phyloP scores from a whole-genome alignment of 371 early-diverging fungal genomes.

The Mortierella sp. region DNA sequence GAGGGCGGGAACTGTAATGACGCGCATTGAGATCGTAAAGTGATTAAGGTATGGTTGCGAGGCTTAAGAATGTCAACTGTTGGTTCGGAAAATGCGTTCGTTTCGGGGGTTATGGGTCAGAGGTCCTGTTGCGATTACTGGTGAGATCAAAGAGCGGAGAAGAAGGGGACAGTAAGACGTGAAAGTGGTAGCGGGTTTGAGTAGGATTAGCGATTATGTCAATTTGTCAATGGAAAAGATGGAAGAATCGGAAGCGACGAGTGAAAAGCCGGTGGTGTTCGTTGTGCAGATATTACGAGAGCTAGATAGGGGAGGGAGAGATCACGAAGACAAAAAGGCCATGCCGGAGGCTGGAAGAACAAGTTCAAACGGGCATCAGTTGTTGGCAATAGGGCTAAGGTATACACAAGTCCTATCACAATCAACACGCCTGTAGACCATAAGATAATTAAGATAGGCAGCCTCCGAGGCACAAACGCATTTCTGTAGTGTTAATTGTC shows the following conservation, averaged over 20 bases:
- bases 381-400: neutral
- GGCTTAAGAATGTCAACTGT: neutral
- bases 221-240: conserved; percentile 28
- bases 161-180: neutral
- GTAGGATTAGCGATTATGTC: neutral
- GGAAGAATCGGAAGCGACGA: conserved; percentile 21
- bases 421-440: no score
- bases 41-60: no score
- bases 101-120: no score
- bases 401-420: no score
- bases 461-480: no score
- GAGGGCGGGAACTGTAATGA: conserved; percentile 64
- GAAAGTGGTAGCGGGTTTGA: neutral
- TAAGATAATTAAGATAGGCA: conserved; percentile 6
- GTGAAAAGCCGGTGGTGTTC: no score
- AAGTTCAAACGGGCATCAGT: neutral
- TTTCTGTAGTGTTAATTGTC: neutral
- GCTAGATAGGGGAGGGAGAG: neutral
- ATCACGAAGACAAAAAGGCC: neutral
- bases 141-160: neutral
- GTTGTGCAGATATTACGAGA: neutral
- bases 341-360: neutral
- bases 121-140: no score
- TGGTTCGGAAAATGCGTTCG: no score
- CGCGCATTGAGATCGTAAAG: conserved; percentile 55